phyloP scores from a whole-genome alignment of 2,329 filamentous ascomycete genomes.

The Aureobasidium uvarum region DNA sequence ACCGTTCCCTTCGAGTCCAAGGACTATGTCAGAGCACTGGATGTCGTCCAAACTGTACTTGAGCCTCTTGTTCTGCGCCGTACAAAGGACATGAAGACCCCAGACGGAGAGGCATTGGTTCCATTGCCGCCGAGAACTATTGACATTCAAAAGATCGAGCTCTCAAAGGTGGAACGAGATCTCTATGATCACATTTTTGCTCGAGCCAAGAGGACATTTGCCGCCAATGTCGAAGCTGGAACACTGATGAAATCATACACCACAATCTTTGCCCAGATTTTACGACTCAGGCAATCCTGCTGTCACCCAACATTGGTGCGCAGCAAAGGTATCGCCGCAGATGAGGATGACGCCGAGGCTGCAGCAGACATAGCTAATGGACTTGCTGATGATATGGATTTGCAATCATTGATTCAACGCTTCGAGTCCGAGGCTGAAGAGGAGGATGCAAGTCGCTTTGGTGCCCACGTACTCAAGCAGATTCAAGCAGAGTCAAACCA shows the following conservation, averaged over 20 bases:
- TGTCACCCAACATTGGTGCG: conserved; percentile 89
- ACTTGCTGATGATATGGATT: conserved; percentile 92
- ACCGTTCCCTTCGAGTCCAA: conserved; percentile 96
- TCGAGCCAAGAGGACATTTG: conserved; percentile 78
- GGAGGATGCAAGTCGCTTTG: conserved; percentile 69
- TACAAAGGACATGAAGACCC: conserved; percentile 98
- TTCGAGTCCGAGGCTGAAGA: conserved; percentile 64
- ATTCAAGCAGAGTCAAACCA: conserved; percentile 85
- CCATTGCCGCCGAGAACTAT: conserved; percentile 76
- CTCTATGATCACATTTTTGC: conserved; percentile 91
- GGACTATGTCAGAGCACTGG: conserved; percentile 86
- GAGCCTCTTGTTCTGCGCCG: conserved; percentile 92
- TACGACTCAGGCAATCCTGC: conserved; percentile 88
- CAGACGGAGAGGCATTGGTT: conserved; percentile 76
- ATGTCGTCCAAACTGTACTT: conserved; percentile 94
- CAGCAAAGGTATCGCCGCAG: conserved; percentile 77
- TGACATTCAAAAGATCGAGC: conserved; percentile 81
- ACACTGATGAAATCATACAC: conserved; percentile 95
- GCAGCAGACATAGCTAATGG: conserved; percentile 76
- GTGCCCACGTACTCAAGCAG: conserved; percentile 81
- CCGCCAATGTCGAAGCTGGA: conserved; percentile 82
- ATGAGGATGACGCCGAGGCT: conserved; percentile 79
- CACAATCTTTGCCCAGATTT: conserved; percentile 94
- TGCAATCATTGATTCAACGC: conserved; percentile 77
- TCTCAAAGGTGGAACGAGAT: conserved; percentile 79